Conservation (phyloP, 768 basidiomycete genomes). For the Serendipita vermifera region DNA sequence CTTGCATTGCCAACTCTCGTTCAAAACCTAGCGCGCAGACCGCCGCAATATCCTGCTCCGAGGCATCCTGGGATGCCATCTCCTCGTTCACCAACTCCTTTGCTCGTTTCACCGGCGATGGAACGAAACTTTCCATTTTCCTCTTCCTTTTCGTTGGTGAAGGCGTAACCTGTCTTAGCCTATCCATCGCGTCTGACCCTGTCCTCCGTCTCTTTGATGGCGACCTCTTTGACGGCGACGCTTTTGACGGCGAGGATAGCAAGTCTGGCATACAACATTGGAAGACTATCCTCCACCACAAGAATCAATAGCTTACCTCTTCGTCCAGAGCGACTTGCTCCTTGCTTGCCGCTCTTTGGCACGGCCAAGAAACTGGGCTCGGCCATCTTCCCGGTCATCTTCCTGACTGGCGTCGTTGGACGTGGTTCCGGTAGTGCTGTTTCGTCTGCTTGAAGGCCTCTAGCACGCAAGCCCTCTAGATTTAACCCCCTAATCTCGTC, state of each 20-base stretch:
- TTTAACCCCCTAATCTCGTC: conserved; percentile 2
- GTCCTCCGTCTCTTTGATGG: not conserved
- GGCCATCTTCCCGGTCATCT: not conserved
- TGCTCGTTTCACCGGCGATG: not conserved
- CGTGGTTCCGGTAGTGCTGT: not conserved
- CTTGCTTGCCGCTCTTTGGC: not conserved
- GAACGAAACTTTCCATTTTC: not conserved
- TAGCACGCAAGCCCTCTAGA: not conserved
- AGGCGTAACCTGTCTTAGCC: not conserved
- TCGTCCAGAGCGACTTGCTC: not conserved
- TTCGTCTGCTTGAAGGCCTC: not conserved
- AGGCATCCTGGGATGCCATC: not conserved
- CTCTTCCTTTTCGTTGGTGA: not conserved
- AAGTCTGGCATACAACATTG: not conserved
- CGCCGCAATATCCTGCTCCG: not conserved
- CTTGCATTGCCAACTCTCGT: not conserved
- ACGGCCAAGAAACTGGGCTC: not conserved
- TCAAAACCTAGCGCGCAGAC: conserved; percentile 6
- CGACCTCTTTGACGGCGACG: not conserved
- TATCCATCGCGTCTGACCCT: not conserved
- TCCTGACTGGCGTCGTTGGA: not conserved
- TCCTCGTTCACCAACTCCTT: conserved; percentile 1
- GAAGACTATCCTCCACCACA: not conserved
- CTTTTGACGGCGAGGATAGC: too few relatives aligned
- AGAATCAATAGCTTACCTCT: not conserved